These are phyloP conservation scores for Rubia balearica DNA, from an alignment of 305 asterid species.

Conservation along the genomic window DNA sequence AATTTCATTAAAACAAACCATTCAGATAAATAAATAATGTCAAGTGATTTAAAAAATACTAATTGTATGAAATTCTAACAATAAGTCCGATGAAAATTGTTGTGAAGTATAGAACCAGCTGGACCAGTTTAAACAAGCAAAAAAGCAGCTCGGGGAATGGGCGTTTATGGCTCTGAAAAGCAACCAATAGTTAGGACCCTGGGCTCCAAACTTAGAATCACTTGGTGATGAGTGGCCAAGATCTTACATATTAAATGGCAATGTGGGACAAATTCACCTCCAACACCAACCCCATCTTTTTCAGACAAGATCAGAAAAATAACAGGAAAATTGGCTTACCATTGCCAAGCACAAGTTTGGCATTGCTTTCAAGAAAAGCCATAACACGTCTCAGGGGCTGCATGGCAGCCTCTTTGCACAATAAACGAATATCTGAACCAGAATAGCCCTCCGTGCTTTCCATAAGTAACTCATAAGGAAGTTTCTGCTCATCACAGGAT, in stretches of 20 bases:
- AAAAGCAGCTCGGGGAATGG: not conserved
- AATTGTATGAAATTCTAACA: not conserved
- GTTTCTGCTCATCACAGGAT: slow-evolving; percentile 35
- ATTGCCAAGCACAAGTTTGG: slow-evolving; percentile 58
- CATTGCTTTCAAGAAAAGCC: slow-evolving; percentile 59
- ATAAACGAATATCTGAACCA: slow-evolving; percentile 82
- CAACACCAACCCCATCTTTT: not conserved
- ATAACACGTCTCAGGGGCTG: slow-evolving; percentile 81
- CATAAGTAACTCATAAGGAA: slow-evolving; percentile 71
- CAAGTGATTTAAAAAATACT: not conserved
- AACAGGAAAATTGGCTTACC: slow-evolving; percentile 39
- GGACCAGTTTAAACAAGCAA: not conserved
- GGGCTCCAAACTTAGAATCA: not conserved
- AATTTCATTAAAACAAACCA: slow-evolving; percentile 10
- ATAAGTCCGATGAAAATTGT: too few relatives aligned
- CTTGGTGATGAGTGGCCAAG: not conserved
- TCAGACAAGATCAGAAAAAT: not conserved
- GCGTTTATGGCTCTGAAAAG: not conserved
- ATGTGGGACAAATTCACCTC: not conserved
- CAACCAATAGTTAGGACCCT: not conserved
- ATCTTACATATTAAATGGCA: not conserved
- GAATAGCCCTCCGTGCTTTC: slow-evolving; percentile 71
- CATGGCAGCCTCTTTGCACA: slow-evolving; percentile 98
- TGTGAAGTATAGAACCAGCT: not conserved
- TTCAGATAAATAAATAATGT: not conserved